Evolutionary conservation across 371 early-diverging fungal species (phyloP).

Genomic region (Mortierella sp.): DNA sequence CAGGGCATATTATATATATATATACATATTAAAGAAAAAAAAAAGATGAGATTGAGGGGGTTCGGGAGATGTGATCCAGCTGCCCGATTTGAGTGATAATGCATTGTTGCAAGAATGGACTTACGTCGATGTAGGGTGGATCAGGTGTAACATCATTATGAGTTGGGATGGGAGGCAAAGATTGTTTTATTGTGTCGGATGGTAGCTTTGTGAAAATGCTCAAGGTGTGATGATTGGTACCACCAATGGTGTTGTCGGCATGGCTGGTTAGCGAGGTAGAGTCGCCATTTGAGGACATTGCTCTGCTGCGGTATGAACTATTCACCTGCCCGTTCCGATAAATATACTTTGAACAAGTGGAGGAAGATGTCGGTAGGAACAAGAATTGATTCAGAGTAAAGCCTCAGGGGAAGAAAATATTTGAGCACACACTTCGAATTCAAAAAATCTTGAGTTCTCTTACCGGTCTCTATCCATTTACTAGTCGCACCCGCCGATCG

Average conservation of each 20-base stretch:
- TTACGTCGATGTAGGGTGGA: conserved; percentile 54
- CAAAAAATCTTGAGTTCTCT: no score
- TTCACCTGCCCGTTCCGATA: background rate
- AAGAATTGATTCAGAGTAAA: no score
- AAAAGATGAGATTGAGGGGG: background rate
- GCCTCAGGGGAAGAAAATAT: no score
- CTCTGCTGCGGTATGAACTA: background rate
- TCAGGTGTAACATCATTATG: conserved; percentile 22
- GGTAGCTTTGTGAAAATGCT: conserved; percentile 23
- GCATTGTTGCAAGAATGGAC: background rate
- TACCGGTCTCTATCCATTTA: no score
- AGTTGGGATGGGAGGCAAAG: conserved; percentile 20
- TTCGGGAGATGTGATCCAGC: background rate
- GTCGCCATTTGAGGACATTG: conserved; percentile 32
- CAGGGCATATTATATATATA: background rate
- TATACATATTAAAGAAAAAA: background rate
- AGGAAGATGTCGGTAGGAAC: background rate
- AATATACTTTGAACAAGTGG: background rate
- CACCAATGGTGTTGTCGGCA: conserved; percentile 3
- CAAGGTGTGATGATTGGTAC: conserved; percentile 6
- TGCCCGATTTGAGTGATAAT: background rate
- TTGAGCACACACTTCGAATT: no score
- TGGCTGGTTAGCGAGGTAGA: conserved; percentile 6
- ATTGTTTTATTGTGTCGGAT: conserved; percentile 20
- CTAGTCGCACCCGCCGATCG: no score